Evolutionary conservation across 1,284 basidiomycete genomes (phyloP), one percentile per base, ranked within the genome.

Genomic region (Porphyrellus sp.): DNA sequence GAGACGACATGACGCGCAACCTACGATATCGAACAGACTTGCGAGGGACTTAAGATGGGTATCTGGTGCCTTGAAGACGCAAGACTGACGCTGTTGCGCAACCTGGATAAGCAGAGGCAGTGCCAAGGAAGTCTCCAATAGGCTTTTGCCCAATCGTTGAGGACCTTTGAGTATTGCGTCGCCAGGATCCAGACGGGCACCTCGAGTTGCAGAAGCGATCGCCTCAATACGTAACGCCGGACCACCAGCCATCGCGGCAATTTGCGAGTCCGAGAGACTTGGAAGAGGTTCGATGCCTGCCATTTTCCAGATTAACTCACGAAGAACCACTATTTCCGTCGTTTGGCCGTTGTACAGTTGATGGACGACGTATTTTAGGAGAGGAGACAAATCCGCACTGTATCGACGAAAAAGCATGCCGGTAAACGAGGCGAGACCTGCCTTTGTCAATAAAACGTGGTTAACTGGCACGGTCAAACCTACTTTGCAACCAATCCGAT

Each of bases 281-380:
- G 91, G 90, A 45, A 98, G 75, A 11, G 92, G 91, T 64, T 98
- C 90, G 57, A 98, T 92, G 5, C 91, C 94, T 5, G 92, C 88
- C 93, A 98, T 98, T 68, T 94, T 92, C 77, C 86, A 89, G 52
- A 99, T 91, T 48, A 99, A 75, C 66, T 98, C 94, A 40, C 91
- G 85, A 21, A 99, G 76, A 31, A 99, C 90, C 30, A 96, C 81
- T 41, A 99, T 83, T 63, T 98, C 97, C 18, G 91, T 89, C 1
- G 89, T 84, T 65, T 93, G 87, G 24, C 84, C 85, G 51, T 84
- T 84, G 64, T 89, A 82, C 40, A 99, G 77, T 64, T 96, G 93
- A 69, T 98, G 93, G 41, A 90, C 88, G 57, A 99, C 82, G 63
- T 97, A 98, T 70, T 87, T 89, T 53, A 99, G 72, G 43, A 99